Evolutionary conservation across 306 rosid species (phyloP), one percentile per base, ranked within the genome.

Genomic region (Prunus kanzakura): DNA sequence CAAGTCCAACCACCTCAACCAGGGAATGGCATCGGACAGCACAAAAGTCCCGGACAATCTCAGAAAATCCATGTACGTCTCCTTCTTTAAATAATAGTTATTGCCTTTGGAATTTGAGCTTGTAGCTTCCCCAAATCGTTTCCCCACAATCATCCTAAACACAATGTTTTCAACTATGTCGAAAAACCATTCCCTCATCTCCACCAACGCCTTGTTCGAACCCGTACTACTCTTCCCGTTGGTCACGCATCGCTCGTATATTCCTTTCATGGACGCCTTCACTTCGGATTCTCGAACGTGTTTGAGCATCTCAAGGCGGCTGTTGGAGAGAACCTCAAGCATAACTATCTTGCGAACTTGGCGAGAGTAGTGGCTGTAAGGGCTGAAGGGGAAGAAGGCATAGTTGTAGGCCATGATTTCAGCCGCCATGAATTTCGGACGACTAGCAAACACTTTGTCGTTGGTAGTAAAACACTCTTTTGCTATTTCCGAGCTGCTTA

Each of bases 391-490:
- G 11, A 81, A 27, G 60, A 70, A 30, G 77, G 84, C 84, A 15
- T 63, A 41, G 46, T 81, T 64, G 73, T 69, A 81, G 22, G 73
- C 61, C 68, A 75, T 2, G 11, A 22, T 15, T 8, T 81, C 75
- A 0, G 45, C 11, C 18, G 56, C 73, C 11, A 62, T 43, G n/a
- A 4, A 3, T 38, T 70, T 81, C 1, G 76, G 67, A 8, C 80
- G 60, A 0, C 54, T 8, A 38, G 84, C 77, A 19, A 81, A 69
- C 16, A 8, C 38, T 41, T 41, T 70, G 66, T 80, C 72, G 41
- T 80, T 74, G 3, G 80, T 68, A 13, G 64, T 74, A 11, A 79
- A 56, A 50, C 75, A 80, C 23, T 80, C 83, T 50, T 64, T 74
- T 0, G 76, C 76, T 11, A 64, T 46, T 38, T 76, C 74, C 3